phyloP scores from a whole-genome alignment of 257 asterid species.

The Fraxinus excelsior region DNA sequence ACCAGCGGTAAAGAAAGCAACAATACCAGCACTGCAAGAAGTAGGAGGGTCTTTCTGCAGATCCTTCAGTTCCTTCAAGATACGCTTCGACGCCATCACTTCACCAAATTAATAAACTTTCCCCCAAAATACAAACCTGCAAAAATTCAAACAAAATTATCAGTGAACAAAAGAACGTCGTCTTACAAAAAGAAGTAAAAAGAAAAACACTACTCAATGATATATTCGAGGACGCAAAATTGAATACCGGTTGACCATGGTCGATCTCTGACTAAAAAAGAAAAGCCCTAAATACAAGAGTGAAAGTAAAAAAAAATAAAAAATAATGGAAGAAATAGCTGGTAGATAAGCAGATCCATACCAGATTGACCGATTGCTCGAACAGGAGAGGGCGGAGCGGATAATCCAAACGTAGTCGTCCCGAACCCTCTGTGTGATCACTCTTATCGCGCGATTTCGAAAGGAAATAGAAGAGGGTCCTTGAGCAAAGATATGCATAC shows the following conservation, averaged over 20 bases:
- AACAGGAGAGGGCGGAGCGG: constrained; percentile 21
- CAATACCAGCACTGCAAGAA: constrained; percentile 35
- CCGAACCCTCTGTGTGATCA: constrained; percentile 12
- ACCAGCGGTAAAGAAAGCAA: neutral
- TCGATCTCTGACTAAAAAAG: neutral
- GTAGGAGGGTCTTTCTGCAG: constrained; percentile 43
- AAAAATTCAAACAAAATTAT: neutral
- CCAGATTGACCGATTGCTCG: neutral
- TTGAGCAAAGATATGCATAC: neutral
- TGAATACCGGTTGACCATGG: neutral
- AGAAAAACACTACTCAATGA: neutral
- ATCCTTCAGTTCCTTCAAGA: constrained; percentile 44
- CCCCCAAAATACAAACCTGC: constrained; percentile 5
- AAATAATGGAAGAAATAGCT: neutral
- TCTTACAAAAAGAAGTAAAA: neutral
- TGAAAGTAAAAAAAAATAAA: neutral
- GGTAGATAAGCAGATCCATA: constrained; percentile 20
- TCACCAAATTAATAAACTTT: constrained; percentile 11
- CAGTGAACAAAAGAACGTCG: neutral
- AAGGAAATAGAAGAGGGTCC: neutral
- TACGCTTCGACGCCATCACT: constrained; percentile 46
- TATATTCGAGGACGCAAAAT: neutral
- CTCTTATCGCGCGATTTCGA: neutral
- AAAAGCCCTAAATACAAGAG: neutral
- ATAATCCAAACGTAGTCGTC: constrained; percentile 7